Evolutionary conservation across 768 basidiomycete genomes (phyloP).

Genomic region (Mycena metata): DNA sequence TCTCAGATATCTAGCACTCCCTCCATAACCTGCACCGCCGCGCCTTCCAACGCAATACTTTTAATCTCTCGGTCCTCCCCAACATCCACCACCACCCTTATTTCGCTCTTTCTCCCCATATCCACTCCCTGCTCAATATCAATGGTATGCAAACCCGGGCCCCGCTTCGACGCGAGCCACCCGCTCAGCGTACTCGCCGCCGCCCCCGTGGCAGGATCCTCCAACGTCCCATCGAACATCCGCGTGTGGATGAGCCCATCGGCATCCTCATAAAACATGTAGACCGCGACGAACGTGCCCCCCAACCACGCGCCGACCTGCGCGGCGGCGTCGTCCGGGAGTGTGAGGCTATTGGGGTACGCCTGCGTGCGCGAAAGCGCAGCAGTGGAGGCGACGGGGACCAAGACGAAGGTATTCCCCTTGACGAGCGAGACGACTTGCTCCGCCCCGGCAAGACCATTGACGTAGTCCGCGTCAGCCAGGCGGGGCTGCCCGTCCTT

Average conservation of each 20-base stretch:
- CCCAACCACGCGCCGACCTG: constrained; percentile 51
- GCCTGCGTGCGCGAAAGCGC: constrained; percentile 52
- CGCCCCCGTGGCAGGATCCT: constrained; percentile 41
- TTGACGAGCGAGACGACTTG: constrained; percentile 57
- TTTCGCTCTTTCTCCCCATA: constrained; percentile 60
- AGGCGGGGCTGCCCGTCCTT: constrained; percentile 50
- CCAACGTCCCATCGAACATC: constrained; percentile 57
- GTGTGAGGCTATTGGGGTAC: constrained; percentile 42
- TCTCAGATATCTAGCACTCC: constrained; percentile 39
- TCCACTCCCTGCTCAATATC: constrained; percentile 60
- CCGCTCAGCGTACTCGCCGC: constrained; percentile 60
- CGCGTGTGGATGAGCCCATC: constrained; percentile 55
- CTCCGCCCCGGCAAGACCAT: constrained; percentile 47
- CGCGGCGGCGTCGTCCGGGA: constrained; percentile 34
- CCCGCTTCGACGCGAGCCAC: constrained; percentile 53
- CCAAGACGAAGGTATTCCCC: constrained; percentile 60
- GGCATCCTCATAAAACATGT: constrained; percentile 51
- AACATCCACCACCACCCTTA: constrained; percentile 53
- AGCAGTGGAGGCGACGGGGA: constrained; percentile 53
- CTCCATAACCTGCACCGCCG: constrained; percentile 57
- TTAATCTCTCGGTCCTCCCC: constrained; percentile 45
- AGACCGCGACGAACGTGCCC: constrained; percentile 49
- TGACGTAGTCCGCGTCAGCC: constrained; percentile 50
- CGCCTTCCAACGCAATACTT: constrained; percentile 55
- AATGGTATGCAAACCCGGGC: constrained; percentile 52